Evolutionary conservation across 192 early-diverging fungal genomes (phyloP), one percentile per base, ranked within the genome.

Genomic region (Coemansia sp.): DNA sequence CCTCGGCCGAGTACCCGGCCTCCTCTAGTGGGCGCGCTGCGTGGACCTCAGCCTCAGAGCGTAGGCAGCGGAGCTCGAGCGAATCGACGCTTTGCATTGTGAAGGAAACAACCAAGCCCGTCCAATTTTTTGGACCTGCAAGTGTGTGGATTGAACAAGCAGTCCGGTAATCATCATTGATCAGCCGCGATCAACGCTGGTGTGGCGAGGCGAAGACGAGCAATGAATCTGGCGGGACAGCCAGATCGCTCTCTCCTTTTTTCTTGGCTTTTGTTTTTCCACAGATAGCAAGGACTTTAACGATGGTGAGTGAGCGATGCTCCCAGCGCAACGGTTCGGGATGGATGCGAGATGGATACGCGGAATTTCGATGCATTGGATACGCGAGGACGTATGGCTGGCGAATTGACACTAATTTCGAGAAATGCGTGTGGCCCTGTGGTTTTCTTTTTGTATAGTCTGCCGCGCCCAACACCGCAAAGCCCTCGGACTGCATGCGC

Each of bases 401-500:
- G n/a, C n/a, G n/a, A n/a, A n/a, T n/a, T n/a, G n/a, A n/a, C n/a
- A n/a, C n/a, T 10, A 14, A 29, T 29, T 29, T 29, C 28, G 28
- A 29, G 4, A 29, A 44, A 29, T 13, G n/a, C n/a, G n/a, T n/a
- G n/a, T n/a, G n/a, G n/a, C n/a, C n/a, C n/a, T n/a, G n/a, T n/a
- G n/a, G n/a, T n/a, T n/a, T n/a, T n/a, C n/a, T n/a, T n/a, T n/a
- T n/a, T n/a, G n/a, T n/a, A 11, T 29, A 66, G 63, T 62, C 67
- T 75, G 78, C 78, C 69, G 78, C 75, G 70, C 74, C 84, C 75
- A 76, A 70, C 54, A 83, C 88, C 73, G 77, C 80, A 60, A 80
- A 80, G 73, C 79, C 81, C 64, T 68, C 78, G 53, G 97, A 99
- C 88, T 75, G 81, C 68, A 99, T 98, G 95, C 84, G 88, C 64